These are phyloP conservation scores for barley (Hordeum vulgare) DNA, from an alignment of 176 grass and related monocot species.

Conservation along the genomic window DNA sequence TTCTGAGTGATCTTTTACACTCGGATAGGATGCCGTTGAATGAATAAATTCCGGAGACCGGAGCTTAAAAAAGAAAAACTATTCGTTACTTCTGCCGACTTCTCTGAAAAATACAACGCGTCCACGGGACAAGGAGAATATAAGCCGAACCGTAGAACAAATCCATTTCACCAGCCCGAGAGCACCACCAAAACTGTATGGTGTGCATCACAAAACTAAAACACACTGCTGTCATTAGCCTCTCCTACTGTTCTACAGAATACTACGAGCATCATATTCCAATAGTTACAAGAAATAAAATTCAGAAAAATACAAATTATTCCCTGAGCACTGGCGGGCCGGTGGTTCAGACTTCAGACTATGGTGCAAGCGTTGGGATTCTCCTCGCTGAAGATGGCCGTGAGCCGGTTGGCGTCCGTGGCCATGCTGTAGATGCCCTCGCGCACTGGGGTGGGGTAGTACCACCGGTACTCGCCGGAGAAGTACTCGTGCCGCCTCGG, in stretches of 20 bases:
- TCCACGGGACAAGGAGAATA: not conserved
- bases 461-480: conserved; percentile 64
- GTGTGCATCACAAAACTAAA: not conserved
- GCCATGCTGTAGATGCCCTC: conserved; percentile 83
- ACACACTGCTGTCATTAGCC: not conserved
- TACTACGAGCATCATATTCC: not conserved
- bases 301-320: not conserved
- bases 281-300: not conserved
- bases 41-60: no score
- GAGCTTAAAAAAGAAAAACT: no score
- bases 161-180: not conserved
- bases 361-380: conserved; percentile 91
- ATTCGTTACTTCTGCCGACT: not conserved
- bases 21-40: no score
- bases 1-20: no score
- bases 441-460: conserved; percentile 77
- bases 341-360: conserved; percentile 44
- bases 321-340: not conserved
- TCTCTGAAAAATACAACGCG: not conserved
- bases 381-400: conserved; percentile 90
- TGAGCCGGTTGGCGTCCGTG: conserved; percentile 69
- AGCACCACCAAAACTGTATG: not conserved
- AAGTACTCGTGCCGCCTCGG: conserved; percentile 64
- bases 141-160: not conserved
- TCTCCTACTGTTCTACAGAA: not conserved